Evolutionary conservation across 2,329 filamentous ascomycete species (phyloP).

Genomic region (Aspergillus vadensis): DNA sequence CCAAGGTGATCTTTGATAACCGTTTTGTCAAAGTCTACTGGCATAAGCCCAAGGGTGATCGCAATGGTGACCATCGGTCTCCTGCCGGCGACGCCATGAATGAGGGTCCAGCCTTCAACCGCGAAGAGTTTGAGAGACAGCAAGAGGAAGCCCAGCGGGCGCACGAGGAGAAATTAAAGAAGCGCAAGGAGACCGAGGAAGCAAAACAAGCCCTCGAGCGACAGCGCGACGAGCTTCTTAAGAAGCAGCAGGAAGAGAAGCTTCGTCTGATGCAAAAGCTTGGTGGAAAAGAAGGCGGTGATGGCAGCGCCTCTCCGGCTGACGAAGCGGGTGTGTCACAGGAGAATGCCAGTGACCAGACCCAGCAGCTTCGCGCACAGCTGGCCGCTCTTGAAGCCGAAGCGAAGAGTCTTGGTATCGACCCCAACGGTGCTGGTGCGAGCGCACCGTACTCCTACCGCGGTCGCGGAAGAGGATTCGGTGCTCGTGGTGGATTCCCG

Average conservation of each 20-base stretch:
- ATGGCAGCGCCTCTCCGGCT: conserved; percentile 29
- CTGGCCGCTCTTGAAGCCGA: conserved; percentile 59
- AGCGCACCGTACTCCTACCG: conserved; percentile 38
- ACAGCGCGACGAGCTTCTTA: conserved; percentile 53
- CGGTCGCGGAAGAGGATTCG: conserved; percentile 40
- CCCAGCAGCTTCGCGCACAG: conserved; percentile 56
- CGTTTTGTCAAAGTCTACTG: conserved; percentile 67
- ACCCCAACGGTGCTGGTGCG: conserved; percentile 39
- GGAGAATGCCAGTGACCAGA: conserved; percentile 49
- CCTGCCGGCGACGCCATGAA: conserved; percentile 25
- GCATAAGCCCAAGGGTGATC: conserved; percentile 51
- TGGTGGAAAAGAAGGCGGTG: conserved; percentile 42
- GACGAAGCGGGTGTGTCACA: conserved; percentile 24
- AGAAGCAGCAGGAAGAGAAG: conserved; percentile 59
- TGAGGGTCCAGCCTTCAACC: conserved; percentile 53
- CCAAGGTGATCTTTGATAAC: conserved; percentile 65
- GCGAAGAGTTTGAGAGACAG: conserved; percentile 55
- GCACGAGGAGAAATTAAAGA: conserved; percentile 57
- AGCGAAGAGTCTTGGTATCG: conserved; percentile 56
- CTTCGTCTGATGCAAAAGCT: conserved; percentile 53
- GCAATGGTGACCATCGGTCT: conserved; percentile 29
- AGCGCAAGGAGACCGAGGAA: conserved; percentile 55
- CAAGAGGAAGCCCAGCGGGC: conserved; percentile 60
- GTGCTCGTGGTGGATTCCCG: conserved; percentile 41
- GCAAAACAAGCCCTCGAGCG: conserved; percentile 56